These are phyloP conservation scores for Colletotrichum endophyticum DNA, from an alignment of 2,329 filamentous ascomycete genomes.

Conservation along the genomic window DNA sequence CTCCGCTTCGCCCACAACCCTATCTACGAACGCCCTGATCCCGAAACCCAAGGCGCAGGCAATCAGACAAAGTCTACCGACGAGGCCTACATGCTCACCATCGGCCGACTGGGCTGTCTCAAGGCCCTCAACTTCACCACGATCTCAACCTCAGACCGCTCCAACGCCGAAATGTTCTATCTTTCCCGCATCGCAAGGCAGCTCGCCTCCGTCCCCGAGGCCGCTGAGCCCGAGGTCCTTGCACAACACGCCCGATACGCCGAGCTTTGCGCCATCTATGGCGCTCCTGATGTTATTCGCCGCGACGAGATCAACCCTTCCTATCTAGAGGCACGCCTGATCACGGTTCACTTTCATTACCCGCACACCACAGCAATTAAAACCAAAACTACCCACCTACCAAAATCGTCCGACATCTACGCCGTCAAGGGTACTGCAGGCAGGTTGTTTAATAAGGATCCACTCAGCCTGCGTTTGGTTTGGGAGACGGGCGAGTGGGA, in stretches of 20 bases:
- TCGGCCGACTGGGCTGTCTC: conserved; percentile 75
- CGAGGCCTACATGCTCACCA: conserved; percentile 87
- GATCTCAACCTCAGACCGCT: conserved; percentile 75
- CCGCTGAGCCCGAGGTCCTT: conserved; percentile 59
- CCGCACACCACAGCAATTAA: conserved; percentile 21
- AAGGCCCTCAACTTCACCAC: conserved; percentile 74
- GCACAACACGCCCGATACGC: conserved; percentile 72
- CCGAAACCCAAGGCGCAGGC: conserved; percentile 35
- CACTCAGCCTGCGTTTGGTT: conserved; percentile 69
- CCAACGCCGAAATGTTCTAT: conserved; percentile 93
- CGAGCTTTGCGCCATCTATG: conserved; percentile 78
- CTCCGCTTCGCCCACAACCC: conserved; percentile 88
- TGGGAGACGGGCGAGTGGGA: conserved; percentile 96
- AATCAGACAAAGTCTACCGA: conserved; percentile 62
- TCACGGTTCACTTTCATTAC: conserved; percentile 64
- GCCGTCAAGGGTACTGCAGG: conserved; percentile 79
- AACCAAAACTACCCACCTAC: conserved; percentile 59
- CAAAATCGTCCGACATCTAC: conserved; percentile 81
- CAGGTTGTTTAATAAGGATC: conserved; percentile 68
- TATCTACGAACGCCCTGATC: conserved; percentile 66
- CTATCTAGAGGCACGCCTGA: conserved; percentile 80
- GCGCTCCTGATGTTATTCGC: conserved; percentile 69
- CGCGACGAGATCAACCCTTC: conserved; percentile 69
- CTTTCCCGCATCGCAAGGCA: conserved; percentile 82
- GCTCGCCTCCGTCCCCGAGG: conserved; percentile 64